phyloP scores from a whole-genome alignment of 2,329 filamentous ascomycete genomes.

The Fusarium burgessii region DNA sequence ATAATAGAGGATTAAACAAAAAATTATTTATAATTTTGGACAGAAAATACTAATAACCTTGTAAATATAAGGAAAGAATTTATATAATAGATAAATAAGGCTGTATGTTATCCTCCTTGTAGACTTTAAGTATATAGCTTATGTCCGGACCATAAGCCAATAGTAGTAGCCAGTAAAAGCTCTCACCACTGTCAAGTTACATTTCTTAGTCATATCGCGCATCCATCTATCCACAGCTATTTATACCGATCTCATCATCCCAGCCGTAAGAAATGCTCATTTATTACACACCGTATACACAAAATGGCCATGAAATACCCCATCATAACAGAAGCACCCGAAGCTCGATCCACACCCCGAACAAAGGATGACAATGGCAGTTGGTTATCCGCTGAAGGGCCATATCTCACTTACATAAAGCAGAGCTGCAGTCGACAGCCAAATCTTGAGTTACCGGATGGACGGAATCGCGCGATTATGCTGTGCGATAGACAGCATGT shows the following conservation, averaged over 20 bases:
- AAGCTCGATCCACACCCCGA: neutral
- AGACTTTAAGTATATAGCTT: too few species aligned
- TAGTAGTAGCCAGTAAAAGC: neutral
- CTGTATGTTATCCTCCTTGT: too few species aligned
- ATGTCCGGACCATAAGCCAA: neutral
- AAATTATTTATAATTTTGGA: too few species aligned
- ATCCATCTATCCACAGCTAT: neutral
- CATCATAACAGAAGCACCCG: neutral
- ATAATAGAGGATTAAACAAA: too few species aligned
- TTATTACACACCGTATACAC: neutral
- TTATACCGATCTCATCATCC: neutral
- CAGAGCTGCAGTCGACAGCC: conserved; percentile 3
- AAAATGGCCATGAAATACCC: neutral
- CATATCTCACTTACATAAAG: conserved; percentile 5
- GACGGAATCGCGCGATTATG: conserved; percentile 4
- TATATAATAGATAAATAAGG: too few species aligned
- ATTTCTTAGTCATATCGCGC: neutral
- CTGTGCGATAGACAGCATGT: conserved; percentile 1
- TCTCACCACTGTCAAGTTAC: neutral
- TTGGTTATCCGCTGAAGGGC: conserved; percentile 1
- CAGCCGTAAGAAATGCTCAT: neutral
- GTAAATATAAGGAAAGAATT: too few species aligned
- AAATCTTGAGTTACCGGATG: conserved; percentile 8
- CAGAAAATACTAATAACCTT: too few species aligned
- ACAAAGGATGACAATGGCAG: neutral